A percentile compares a stretch with the other conserved stretches of the same genome.
Evolutionary conservation across 495 filamentous ascomycete genomes (phyloP).

Genomic region (Pseudoneurospora amorphoporcata): DNA sequence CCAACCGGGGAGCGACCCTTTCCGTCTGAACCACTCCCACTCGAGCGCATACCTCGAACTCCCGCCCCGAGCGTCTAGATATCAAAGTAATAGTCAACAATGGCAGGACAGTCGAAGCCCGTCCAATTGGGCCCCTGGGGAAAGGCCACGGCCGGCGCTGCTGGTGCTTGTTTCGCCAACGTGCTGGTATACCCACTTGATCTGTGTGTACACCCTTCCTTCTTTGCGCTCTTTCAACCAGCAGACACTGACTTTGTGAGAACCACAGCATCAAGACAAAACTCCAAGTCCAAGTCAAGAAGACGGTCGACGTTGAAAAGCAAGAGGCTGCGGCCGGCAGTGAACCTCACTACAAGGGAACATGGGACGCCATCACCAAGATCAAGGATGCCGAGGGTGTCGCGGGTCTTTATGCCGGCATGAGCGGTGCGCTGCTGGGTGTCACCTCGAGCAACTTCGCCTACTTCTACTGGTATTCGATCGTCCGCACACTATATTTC

Average conservation of each 20-base stretch:
- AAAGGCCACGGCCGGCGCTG: constrained; percentile 81
- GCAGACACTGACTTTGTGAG: background rate
- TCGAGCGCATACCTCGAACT: background rate
- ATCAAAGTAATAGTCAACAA: constrained; percentile 25
- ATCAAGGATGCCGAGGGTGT: constrained; percentile 78
- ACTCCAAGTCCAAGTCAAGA: constrained; percentile 90
- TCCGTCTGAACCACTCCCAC: background rate
- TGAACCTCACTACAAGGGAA: constrained; percentile 67
- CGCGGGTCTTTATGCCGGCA: constrained; percentile 77
- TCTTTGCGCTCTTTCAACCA: background rate
- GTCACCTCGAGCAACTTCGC: constrained; percentile 98
- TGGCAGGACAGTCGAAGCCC: constrained; percentile 76
- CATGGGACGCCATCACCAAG: constrained; percentile 77
- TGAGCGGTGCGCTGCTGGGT: constrained; percentile 74
- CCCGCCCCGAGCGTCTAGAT: background rate
- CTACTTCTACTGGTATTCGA: constrained; percentile 99
- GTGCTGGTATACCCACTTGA: constrained; percentile 93
- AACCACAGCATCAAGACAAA: constrained; percentile 78
- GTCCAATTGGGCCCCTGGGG: constrained; percentile 82
- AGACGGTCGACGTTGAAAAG: constrained; percentile 28
- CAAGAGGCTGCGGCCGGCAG: constrained; percentile 25
- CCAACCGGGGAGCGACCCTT: background rate
- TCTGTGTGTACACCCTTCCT: constrained; percentile 52
- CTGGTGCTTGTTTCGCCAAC: constrained; percentile 91
- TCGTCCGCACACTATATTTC: constrained; percentile 75